Evolutionary conservation across 257 asterid species (phyloP).

Genomic region (Rauvolfia tetraphylla): DNA sequence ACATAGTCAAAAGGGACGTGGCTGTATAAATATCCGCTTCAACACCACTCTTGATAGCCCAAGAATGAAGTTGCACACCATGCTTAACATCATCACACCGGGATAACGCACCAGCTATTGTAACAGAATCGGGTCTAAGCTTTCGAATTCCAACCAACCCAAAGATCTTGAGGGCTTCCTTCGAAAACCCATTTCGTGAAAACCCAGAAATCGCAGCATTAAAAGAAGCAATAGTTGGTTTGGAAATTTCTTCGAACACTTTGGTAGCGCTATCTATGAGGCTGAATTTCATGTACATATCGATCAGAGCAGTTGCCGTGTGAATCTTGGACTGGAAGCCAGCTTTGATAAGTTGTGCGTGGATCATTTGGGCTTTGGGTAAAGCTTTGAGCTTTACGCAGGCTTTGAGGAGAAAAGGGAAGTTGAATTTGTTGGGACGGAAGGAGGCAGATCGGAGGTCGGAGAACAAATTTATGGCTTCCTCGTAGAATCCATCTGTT

Average conservation of each 20-base stretch:
- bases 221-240: conserved; percentile 43
- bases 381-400: conserved; percentile 54
- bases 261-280: conserved; percentile 38
- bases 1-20: conserved; percentile 72
- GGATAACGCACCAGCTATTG: conserved; percentile 56
- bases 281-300: conserved; percentile 56
- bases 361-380: conserved; percentile 58
- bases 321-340: conserved; percentile 40
- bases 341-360: conserved; percentile 58
- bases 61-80: conserved; percentile 66
- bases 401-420: conserved; percentile 83
- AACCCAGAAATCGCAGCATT: conserved; percentile 77
- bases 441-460: conserved; percentile 42
- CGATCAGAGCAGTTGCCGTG: conserved; percentile 61
- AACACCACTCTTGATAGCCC: conserved; percentile 73
- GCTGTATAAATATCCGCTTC: conserved; percentile 52
- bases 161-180: conserved; percentile 46
- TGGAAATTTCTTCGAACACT: conserved; percentile 75
- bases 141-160: conserved; percentile 24
- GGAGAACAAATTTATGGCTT: conserved; percentile 54
- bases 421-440: conserved; percentile 56
- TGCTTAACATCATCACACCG: conserved; percentile 34
- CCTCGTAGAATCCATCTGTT: conserved; percentile 60
- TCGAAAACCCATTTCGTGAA: conserved; percentile 44
- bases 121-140: conserved; percentile 57